Evolutionary conservation across 306 rosid genomes (phyloP).

Genomic region (Fragaria nilgerrensis): DNA sequence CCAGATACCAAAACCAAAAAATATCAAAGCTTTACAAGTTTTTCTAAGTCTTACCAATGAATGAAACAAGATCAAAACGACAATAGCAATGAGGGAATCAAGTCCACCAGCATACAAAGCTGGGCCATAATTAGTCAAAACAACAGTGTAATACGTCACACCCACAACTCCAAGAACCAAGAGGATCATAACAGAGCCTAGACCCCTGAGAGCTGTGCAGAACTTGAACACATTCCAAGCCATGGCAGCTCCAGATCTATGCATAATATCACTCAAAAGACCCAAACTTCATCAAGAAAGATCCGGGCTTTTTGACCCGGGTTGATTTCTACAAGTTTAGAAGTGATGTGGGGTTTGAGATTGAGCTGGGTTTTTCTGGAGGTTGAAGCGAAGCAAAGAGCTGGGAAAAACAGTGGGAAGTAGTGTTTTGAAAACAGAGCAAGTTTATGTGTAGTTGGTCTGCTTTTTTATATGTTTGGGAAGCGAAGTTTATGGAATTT

Average conservation of each 20-base stretch:
- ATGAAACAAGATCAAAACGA: conserved; percentile 87
- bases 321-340: background rate
- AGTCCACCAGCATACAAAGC: conserved; percentile 65
- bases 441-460: background rate
- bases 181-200: conserved; percentile 97
- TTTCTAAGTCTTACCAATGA: conserved; percentile 57
- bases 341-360: conserved; percentile 15
- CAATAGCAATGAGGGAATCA: conserved; percentile 58
- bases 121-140: conserved; percentile 89
- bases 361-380: conserved; percentile 9
- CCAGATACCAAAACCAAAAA: background rate
- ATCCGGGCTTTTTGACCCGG: background rate
- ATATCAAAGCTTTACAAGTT: background rate
- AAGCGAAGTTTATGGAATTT: background rate
- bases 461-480: background rate
- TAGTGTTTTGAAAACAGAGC: background rate
- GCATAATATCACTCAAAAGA: conserved; percentile 44
- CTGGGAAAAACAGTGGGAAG: background rate
- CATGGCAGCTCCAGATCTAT: conserved; percentile 98
- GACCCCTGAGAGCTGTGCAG: conserved; percentile 91
- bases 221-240: conserved; percentile 99
- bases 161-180: conserved; percentile 97
- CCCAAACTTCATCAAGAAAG: conserved; percentile 12
- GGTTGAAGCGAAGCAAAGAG: background rate
- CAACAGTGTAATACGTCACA: conserved; percentile 93